Evolutionary conservation across 2,329 filamentous ascomycete species (phyloP).

Genomic region (Thelonectria olida): DNA sequence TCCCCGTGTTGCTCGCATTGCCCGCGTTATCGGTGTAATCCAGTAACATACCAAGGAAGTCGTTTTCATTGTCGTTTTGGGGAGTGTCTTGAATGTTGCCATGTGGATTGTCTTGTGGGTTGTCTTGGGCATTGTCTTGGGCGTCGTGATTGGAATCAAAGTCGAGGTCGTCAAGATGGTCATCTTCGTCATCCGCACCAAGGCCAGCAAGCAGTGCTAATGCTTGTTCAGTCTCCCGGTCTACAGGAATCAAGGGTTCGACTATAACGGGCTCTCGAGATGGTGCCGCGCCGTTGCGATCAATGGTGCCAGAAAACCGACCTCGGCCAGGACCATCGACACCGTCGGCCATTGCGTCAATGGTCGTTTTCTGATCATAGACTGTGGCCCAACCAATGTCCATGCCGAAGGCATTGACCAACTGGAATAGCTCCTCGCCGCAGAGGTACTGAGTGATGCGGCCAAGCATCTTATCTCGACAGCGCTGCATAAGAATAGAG

Average conservation of each 20-base stretch:
- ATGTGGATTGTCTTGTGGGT: too few relatives aligned
- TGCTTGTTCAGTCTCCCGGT: background rate
- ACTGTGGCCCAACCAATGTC: slow-evolving; percentile 48
- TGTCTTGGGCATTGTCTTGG: background rate
- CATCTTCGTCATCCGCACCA: background rate
- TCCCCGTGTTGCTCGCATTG: too few relatives aligned
- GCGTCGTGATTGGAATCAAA: background rate
- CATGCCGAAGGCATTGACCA: slow-evolving; percentile 47
- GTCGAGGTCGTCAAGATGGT: background rate
- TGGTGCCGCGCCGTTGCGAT: slow-evolving; percentile 1
- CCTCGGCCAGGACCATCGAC: slow-evolving; percentile 47
- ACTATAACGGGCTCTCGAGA: background rate
- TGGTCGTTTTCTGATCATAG: slow-evolving; percentile 44
- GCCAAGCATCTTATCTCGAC: slow-evolving; percentile 47
- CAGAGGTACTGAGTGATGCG: slow-evolving; percentile 44
- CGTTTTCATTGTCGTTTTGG: too few relatives aligned
- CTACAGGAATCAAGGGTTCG: background rate
- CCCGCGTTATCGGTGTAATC: too few relatives aligned
- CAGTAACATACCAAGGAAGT: too few relatives aligned
- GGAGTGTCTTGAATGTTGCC: too few relatives aligned
- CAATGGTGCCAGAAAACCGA: slow-evolving; percentile 51
- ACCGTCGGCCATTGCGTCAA: slow-evolving; percentile 48
- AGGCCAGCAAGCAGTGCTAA: background rate
- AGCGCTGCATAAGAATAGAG: slow-evolving; percentile 47
- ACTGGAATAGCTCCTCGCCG: slow-evolving; percentile 39